These are phyloP conservation scores for Trametes sp. DNA, from an alignment of 1,284 basidiomycete species.

Conservation along the genomic window DNA sequence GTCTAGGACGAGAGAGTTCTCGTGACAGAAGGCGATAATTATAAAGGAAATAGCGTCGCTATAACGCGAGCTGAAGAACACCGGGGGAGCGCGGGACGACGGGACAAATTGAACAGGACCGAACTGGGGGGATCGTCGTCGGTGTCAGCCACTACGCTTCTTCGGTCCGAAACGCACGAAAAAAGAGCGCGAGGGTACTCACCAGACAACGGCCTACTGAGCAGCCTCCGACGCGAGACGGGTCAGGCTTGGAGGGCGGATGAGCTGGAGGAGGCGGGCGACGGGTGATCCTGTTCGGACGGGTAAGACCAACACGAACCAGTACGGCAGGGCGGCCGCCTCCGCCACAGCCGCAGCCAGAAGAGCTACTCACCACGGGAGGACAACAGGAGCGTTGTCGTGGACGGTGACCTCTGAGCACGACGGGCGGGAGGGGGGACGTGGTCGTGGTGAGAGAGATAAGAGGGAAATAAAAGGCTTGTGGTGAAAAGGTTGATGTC, in stretches of 20 bases:
- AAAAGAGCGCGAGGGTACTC: background rate
- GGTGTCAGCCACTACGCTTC: constrained; percentile 14
- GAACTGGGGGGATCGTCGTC: constrained; percentile 17
- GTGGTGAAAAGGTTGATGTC: constrained; percentile 21
- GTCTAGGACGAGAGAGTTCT: constrained; percentile 16
- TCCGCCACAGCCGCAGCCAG: background rate
- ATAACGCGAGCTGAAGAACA: constrained; percentile 27
- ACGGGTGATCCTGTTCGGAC: constrained; percentile 22
- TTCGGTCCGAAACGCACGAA: constrained; percentile 2
- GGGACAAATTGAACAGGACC: constrained; percentile 14
- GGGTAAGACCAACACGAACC: constrained; percentile 13
- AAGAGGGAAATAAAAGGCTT: constrained; percentile 24
- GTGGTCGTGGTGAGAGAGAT: constrained; percentile 21
- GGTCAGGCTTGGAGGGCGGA: constrained; percentile 7
- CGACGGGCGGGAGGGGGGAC: constrained; percentile 18
- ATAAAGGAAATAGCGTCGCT: constrained; percentile 29
- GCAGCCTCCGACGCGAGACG: constrained; percentile 15
- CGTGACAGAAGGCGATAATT: constrained; percentile 28
- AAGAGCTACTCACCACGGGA: constrained; percentile 16
- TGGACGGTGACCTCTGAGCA: constrained; percentile 27
- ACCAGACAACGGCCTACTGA: constrained; percentile 21
- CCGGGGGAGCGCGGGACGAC: constrained; percentile 19
- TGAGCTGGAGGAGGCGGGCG: constrained; percentile 9
- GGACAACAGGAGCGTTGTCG: constrained; percentile 23
- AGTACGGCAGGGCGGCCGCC: background rate